Evolutionary conservation across 495 filamentous ascomycete species (phyloP).

Genomic region (Neurospora discreta): DNA sequence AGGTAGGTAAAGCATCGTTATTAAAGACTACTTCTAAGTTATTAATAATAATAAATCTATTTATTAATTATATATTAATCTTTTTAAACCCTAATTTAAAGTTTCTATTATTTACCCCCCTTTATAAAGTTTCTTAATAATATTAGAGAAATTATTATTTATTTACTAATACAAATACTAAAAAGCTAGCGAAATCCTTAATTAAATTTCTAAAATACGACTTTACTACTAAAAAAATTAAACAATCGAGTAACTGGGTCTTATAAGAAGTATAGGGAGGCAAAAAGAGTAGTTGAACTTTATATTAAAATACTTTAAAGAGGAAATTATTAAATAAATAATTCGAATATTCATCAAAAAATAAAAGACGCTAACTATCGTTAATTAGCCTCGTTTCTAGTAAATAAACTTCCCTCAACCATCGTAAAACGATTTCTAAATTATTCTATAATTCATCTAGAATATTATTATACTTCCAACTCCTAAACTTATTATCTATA

Average conservation of each 20-base stretch:
- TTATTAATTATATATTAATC: conserved; percentile 1
- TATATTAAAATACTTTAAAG: not conserved
- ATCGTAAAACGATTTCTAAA: not conserved
- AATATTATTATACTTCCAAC: conserved; percentile 1
- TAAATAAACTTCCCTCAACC: conserved; percentile 3
- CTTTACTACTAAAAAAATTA: not conserved
- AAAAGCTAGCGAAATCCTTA: not conserved
- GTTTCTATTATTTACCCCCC: too few relatives aligned
- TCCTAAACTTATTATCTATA: not conserved
- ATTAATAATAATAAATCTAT: not conserved
- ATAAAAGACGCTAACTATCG: not conserved
- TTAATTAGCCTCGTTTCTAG: not conserved
- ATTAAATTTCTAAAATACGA: not conserved
- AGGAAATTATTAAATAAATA: not conserved
- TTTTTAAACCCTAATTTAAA: too few relatives aligned
- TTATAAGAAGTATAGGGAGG: conserved; percentile 5
- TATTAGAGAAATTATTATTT: too few relatives aligned
- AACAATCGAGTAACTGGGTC: conserved; percentile 4
- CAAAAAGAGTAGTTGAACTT: conserved; percentile 5
- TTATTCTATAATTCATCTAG: conserved; percentile 3
- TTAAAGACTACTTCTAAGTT: not conserved
- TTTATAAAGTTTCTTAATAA: too few relatives aligned
- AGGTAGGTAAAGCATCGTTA: not conserved
- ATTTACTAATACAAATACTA: not conserved
- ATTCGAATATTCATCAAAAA: conserved; percentile 2